phyloP scores from a whole-genome alignment of 2,329 filamentous ascomycete species.

The Beauveria sp. region DNA sequence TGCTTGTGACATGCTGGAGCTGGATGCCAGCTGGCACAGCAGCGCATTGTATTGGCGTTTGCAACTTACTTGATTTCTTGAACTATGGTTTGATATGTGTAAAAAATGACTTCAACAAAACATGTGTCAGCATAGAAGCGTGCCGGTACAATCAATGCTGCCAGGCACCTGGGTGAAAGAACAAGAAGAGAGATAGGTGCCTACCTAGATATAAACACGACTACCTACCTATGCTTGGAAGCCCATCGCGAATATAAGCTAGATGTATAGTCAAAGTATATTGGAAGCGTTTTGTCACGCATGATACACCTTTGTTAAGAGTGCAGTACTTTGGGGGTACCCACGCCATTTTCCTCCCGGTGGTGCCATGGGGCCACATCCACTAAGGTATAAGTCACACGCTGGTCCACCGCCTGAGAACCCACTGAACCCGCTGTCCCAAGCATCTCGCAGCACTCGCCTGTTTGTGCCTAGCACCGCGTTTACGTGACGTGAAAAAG shows the following conservation, averaged over 20 bases:
- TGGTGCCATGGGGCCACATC: neutral
- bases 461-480: slow-evolving; percentile 7
- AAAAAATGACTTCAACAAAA: no score
- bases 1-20: neutral
- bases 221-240: neutral
- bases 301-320: no score
- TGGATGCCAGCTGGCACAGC: neutral
- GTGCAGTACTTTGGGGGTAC: neutral
- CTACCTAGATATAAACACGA: no score
- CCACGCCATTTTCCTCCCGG: neutral
- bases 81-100: no score
- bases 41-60: neutral
- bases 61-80: neutral
- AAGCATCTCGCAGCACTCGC: neutral
- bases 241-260: neutral
- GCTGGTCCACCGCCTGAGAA: no score
- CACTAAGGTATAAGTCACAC: neutral
- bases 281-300: neutral
- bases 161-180: neutral
- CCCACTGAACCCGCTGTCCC: neutral
- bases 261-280: neutral
- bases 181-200: neutral
- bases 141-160: neutral
- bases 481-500: slow-evolving; percentile 11
- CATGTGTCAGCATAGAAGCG: neutral